A percentile compares a stretch with the other conserved stretches of the same genome.
These are phyloP conservation scores for Crucibulum laeve DNA, from an alignment of 768 basidiomycete genomes.

Conservation along the genomic window DNA sequence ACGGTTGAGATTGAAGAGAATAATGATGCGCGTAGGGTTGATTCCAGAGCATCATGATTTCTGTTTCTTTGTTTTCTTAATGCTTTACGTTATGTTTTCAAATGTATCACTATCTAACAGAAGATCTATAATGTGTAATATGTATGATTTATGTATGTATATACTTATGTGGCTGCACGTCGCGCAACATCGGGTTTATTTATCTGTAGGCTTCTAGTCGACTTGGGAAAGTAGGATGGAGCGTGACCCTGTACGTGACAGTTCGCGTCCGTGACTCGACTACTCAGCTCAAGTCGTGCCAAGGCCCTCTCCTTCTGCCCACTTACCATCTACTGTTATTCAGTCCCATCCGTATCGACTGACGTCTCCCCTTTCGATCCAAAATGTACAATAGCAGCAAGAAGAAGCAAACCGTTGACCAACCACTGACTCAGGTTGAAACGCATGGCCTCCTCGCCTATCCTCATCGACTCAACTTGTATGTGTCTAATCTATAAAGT, in stretches of 20 bases:
- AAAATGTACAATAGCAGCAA: slow-evolving; percentile 10
- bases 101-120: slow-evolving; percentile 5
- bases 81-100: neutral
- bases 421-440: slow-evolving; percentile 16
- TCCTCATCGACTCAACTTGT: slow-evolving; percentile 81
- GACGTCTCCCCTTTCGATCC: neutral
- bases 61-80: neutral
- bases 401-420: neutral
- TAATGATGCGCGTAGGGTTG: slow-evolving; percentile 1
- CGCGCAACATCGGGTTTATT: too few relatives aligned
- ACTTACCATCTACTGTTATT: neutral
- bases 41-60: neutral
- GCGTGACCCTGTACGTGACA: neutral
- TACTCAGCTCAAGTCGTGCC: neutral
- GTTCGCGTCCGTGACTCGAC: slow-evolving; percentile 1
- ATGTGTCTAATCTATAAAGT: slow-evolving; percentile 15
- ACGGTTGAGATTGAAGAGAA: too few relatives aligned
- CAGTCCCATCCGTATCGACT: neutral
- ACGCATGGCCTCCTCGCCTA: slow-evolving; percentile 40
- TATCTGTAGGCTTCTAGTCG: too few relatives aligned
- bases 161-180: neutral
- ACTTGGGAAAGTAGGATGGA: too few relatives aligned
- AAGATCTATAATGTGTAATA: slow-evolving; percentile 4
- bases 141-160: neutral
- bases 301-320: neutral